Conservation (phyloP, 345 rosid genomes). For the Erucastrum elatum region DNA sequence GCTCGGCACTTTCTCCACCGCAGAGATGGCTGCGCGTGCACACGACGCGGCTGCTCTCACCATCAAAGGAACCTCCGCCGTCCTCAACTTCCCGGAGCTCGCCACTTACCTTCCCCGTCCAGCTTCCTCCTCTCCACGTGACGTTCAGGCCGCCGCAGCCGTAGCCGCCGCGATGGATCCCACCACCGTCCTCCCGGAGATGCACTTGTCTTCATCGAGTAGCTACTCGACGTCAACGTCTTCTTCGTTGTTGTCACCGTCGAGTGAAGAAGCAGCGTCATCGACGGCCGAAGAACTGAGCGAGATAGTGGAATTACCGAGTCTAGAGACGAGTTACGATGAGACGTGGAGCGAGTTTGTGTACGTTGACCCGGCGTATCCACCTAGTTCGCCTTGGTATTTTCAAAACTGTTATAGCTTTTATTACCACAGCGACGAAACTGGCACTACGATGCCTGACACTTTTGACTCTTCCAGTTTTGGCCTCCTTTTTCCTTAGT, state of each 20-base stretch:
- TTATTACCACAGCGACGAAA: slow-evolving; percentile 43
- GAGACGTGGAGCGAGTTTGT: slow-evolving; percentile 60
- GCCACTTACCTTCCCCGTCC: slow-evolving; percentile 76
- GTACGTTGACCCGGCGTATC: slow-evolving; percentile 54
- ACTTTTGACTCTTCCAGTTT: slow-evolving; percentile 42
- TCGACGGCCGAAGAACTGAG: slow-evolving; percentile 70
- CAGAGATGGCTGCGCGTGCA: slow-evolving; percentile 98
- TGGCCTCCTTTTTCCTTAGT: slow-evolving; percentile 26
- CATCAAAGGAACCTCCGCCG: slow-evolving; percentile 82
- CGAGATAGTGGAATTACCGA: slow-evolving; percentile 86
- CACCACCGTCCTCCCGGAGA: slow-evolving; percentile 4
- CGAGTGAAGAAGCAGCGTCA: slow-evolving; percentile 39
- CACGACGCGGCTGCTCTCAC: slow-evolving; percentile 94
- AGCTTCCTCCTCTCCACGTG: slow-evolving; percentile 67
- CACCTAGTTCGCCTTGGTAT: slow-evolving; percentile 45
- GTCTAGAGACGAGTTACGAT: slow-evolving; percentile 53
- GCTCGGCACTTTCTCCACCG: slow-evolving; percentile 88
- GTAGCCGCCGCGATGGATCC: slow-evolving; percentile 76
- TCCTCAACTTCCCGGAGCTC: slow-evolving; percentile 84
- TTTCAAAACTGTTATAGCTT: slow-evolving; percentile 34
- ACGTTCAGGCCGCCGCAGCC: slow-evolving; percentile 88
- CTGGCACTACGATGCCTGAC: slow-evolving; percentile 33
- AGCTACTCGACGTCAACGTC: slow-evolving; percentile 21
- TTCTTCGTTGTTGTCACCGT: slow-evolving; percentile 13
- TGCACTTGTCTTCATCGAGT: background rate